Base-by-base conservation (phyloP, 768 basidiomycete species). In the Suillus subalutaceus region DNA sequence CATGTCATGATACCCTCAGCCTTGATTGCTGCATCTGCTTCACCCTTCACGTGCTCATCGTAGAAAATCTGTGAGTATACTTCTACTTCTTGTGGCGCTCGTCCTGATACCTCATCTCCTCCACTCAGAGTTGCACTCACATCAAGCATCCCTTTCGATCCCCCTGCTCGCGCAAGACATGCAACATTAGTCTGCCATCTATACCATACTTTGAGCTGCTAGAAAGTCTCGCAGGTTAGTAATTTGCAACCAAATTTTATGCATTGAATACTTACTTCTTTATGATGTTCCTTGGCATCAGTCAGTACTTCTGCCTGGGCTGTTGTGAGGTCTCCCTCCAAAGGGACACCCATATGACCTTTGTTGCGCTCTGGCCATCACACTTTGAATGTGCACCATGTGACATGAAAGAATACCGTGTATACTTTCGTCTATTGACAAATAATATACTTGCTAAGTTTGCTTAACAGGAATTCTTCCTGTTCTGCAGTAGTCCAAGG, bases 81-180 rank as follows among this genome's bases (percentile, higher is more conserved):
- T 30, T 57, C 37, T 4, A 57, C 37, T 57, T 57, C 55, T 38
- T 57, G 30, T n/a, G 55, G 55, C 16, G 55, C 55, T 57, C 20
- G 18, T 7, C 44, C 44, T 20, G 8, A 20, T 4, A 46, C 44
- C 20, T 46, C 18, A 20, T 46, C 44, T 20, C 44, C 44, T 46
- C 44, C 20, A 7, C 0, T 46, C 44, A 46, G 44, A 20, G 44
- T 46, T 46, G 20, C 8, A 3, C 44, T 20, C 7, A 46, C 6
- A 20, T 46, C 18, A 46, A 46, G 44, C 7, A 20, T 20, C 8
- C 44, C 44, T 46, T 46, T 46, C 9, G 20, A 20, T 46, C 44
- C 20, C 0, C 6, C 44, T 46, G 7, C 6, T 46, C 44, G 3
- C 3, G 18, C 44, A 0, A 20, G 0, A 46, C 44, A 7, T 20